Conservation (phyloP, 441 rosid genomes). For the Euphorbia schlechtendalii region DNA sequence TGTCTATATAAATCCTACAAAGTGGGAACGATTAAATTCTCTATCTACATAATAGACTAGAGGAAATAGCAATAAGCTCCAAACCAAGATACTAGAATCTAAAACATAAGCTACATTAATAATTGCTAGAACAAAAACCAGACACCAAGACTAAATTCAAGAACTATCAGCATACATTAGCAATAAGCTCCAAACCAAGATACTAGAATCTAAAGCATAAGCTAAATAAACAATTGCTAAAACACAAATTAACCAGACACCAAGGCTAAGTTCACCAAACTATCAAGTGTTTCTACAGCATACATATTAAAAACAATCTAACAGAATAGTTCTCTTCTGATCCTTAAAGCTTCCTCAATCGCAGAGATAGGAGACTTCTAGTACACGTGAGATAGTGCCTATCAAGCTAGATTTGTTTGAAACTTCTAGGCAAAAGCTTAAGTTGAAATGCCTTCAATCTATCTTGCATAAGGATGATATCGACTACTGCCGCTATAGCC, state of each 20-base stretch:
- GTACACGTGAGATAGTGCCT: conserved; percentile 19
- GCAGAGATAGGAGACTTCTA: conserved; percentile 36
- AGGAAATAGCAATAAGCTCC: conserved; percentile 21
- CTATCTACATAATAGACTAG: conserved; percentile 38
- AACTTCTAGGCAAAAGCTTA: conserved; percentile 61
- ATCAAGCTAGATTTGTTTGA: conserved; percentile 42
- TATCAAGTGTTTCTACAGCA: conserved; percentile 27
- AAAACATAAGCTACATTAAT: conserved; percentile 31
- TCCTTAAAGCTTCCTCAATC: conserved; percentile 39
- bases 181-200: conserved; percentile 24
- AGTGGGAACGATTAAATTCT: conserved; percentile 10
- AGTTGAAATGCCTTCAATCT: conserved; percentile 37
- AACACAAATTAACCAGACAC: conserved; percentile 21
- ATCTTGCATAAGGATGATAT: conserved; percentile 89
- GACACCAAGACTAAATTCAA: conserved; percentile 27
- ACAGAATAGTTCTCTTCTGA: conserved; percentile 26
- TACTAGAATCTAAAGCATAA: conserved; percentile 39
- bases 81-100: conserved; percentile 33
- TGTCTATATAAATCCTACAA: conserved; percentile 16
- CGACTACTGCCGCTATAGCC: conserved; percentile 91
- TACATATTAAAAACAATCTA: conserved; percentile 30
- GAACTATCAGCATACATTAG: conserved; percentile 27
- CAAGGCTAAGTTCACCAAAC: conserved; percentile 25
- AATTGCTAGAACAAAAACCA: conserved; percentile 21
- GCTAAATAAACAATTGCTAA: conserved; percentile 25